phyloP scores from a whole-genome alignment of 495 filamentous ascomycete species.

The Aspergillus incahuasiensis region DNA sequence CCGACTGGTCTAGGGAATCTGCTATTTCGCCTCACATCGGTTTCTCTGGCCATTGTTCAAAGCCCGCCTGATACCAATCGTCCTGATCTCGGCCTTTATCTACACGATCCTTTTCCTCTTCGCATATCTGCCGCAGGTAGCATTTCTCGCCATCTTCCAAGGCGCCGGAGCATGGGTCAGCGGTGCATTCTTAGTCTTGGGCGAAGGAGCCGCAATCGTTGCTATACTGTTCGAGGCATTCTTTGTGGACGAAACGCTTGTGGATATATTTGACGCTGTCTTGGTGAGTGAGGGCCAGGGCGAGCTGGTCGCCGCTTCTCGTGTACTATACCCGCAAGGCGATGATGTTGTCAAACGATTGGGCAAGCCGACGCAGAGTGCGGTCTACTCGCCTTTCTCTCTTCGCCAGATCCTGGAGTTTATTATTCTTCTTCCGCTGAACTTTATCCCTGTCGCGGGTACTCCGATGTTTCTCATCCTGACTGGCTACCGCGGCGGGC shows the following conservation, averaged over 20 bases:
- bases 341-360: conserved; percentile 51
- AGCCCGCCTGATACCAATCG: conserved; percentile 52
- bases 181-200: conserved; percentile 61
- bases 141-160: conserved; percentile 62
- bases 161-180: conserved; percentile 56
- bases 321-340: conserved; percentile 50
- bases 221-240: conserved; percentile 63
- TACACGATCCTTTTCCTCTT: conserved; percentile 59
- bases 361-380: conserved; percentile 53
- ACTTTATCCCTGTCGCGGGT: conserved; percentile 60
- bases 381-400: conserved; percentile 63
- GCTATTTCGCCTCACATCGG: conserved; percentile 54
- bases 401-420: conserved; percentile 74
- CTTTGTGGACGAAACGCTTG: conserved; percentile 63
- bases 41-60: conserved; percentile 61
- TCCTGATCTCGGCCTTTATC: conserved; percentile 56
- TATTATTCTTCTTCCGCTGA: conserved; percentile 62
- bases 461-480: conserved; percentile 59
- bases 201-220: conserved; percentile 58
- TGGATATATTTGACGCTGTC: conserved; percentile 64
- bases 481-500: conserved; percentile 60
- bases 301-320: conserved; percentile 49
- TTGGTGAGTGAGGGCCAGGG: conserved; percentile 55
- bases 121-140: conserved; percentile 57
- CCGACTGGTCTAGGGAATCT: conserved; percentile 45